Percentiles rank a stretch among this genome's conserved stretches.
phyloP scores from a whole-genome alignment of 2,329 filamentous ascomycete species.

The Diaporthe ampelina region DNA sequence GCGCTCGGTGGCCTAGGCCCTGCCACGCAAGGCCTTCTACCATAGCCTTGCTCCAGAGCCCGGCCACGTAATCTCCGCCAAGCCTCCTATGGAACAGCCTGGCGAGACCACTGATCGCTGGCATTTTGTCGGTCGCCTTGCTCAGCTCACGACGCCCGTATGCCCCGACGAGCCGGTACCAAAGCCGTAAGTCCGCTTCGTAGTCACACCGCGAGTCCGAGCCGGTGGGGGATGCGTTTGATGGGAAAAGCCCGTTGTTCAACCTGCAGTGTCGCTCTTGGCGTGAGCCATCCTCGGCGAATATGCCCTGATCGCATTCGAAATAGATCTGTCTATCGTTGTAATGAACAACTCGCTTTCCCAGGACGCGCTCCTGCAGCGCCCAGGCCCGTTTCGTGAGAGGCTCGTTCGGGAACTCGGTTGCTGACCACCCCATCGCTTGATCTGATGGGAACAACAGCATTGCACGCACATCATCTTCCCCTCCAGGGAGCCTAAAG shows the following conservation, averaged over 20 bases:
- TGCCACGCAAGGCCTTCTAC: slow-evolving; percentile 42
- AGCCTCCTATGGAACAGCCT: slow-evolving; percentile 35
- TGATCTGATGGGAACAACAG: slow-evolving; percentile 2
- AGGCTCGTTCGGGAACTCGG: slow-evolving; percentile 26
- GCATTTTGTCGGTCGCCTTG: slow-evolving; percentile 41
- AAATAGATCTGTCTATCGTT: slow-evolving; percentile 34
- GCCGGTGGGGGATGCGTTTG: neutral
- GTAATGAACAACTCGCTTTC: slow-evolving; percentile 29
- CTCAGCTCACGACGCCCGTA: slow-evolving; percentile 40
- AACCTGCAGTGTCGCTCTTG: neutral
- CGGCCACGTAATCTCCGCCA: slow-evolving; percentile 40
- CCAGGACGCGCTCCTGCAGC: slow-evolving; percentile 31
- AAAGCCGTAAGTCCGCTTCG: neutral
- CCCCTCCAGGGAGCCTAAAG: neutral
- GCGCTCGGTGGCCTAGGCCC: slow-evolving; percentile 10
- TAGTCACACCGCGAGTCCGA: neutral
- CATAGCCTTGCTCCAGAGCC: slow-evolving; percentile 41
- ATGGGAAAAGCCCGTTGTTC: neutral
- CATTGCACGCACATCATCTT: neutral
- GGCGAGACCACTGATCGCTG: slow-evolving; percentile 43
- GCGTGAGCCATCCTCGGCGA: slow-evolving; percentile 35
- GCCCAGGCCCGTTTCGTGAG: slow-evolving; percentile 13
- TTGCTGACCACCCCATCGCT: no score
- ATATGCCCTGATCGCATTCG: slow-evolving; percentile 37
- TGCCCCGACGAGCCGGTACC: neutral